Conservation (phyloP, 2,329 filamentous ascomycete genomes). For the Claviceps humidiphila region DNA sequence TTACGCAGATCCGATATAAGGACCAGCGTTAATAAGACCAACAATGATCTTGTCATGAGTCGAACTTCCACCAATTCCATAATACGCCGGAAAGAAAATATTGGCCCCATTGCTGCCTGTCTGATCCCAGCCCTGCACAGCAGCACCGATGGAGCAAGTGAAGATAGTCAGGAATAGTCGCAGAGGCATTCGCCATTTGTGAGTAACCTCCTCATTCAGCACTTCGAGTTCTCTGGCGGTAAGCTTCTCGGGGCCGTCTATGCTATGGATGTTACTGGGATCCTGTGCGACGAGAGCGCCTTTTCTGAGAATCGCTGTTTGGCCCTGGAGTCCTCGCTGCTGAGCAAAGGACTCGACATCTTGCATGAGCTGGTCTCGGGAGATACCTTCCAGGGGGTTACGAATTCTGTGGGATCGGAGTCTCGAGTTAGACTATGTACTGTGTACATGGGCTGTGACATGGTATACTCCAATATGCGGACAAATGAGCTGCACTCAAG, state of each 20-base stretch:
- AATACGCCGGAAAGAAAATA: conserved; percentile 37
- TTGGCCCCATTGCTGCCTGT: conserved; percentile 48
- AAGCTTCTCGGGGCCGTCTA: conserved; percentile 42
- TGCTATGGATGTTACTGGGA: conserved; percentile 39
- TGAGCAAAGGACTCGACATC: conserved; percentile 48
- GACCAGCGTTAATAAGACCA: conserved; percentile 17
- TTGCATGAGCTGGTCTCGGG: conserved; percentile 36
- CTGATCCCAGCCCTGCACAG: conserved; percentile 50
- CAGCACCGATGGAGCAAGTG: conserved; percentile 40
- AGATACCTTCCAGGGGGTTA: conserved; percentile 35
- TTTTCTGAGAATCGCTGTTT: conserved; percentile 44
- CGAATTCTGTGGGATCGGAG: conserved; percentile 23
- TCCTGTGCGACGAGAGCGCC: conserved; percentile 42
- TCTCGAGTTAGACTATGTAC: not conserved
- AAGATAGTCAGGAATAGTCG: conserved; percentile 28
- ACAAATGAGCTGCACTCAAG: too few relatives aligned
- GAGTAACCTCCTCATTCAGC: conserved; percentile 44
- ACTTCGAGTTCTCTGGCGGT: conserved; percentile 41
- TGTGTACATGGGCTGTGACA: not conserved
- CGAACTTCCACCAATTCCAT: conserved; percentile 22
- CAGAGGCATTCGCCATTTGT: conserved; percentile 39
- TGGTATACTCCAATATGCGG: not conserved
- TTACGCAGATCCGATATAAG: conserved; percentile 37
- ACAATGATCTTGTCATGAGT: conserved; percentile 27
- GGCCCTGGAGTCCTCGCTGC: conserved; percentile 44